A percentile compares a stretch with the other conserved stretches of the same genome.
phyloP scores from a whole-genome alignment of 1,284 basidiomycete genomes.

The Cystobasidium pallidum region DNA sequence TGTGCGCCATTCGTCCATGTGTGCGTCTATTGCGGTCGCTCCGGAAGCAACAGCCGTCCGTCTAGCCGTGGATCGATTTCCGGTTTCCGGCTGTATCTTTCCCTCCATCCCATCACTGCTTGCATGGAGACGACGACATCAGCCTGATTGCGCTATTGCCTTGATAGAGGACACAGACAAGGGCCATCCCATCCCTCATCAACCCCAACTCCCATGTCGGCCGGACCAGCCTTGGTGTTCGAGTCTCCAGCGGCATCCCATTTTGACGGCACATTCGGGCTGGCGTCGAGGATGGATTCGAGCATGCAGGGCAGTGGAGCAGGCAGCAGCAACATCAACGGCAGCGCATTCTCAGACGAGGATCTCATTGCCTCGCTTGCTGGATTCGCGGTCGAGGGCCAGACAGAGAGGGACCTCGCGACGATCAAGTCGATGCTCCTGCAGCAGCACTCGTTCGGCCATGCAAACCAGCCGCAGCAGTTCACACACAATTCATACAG shows the following conservation, averaged over 20 bases:
- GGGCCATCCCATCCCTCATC: too few species aligned
- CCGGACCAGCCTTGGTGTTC: constrained; percentile 16
- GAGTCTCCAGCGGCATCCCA: background rate
- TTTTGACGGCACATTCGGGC: background rate
- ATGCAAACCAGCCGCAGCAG: background rate
- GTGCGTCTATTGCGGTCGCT: background rate
- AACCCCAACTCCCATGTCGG: constrained; percentile 24
- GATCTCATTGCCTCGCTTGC: constrained; percentile 35
- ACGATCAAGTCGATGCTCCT: constrained; percentile 43
- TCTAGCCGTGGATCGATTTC: background rate
- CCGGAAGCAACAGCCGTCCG: constrained; percentile 14
- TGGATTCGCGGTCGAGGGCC: constrained; percentile 38
- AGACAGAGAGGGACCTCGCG: constrained; percentile 38
- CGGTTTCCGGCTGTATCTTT: background rate
- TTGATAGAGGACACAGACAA: too few species aligned
- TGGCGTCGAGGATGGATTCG: background rate
- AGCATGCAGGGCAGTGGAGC: constrained; percentile 3
- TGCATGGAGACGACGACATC: background rate
- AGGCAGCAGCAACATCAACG: constrained; percentile 4
- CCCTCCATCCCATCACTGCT: background rate
- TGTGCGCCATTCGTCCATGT: constrained; percentile 7
- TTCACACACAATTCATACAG: constrained; percentile 19
- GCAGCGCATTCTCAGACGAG: constrained; percentile 37
- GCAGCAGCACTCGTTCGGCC: constrained; percentile 10
- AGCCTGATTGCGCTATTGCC: background rate